phyloP scores from a whole-genome alignment of 2,329 filamentous ascomycete species.

The Curvularia hawaiiensis region DNA sequence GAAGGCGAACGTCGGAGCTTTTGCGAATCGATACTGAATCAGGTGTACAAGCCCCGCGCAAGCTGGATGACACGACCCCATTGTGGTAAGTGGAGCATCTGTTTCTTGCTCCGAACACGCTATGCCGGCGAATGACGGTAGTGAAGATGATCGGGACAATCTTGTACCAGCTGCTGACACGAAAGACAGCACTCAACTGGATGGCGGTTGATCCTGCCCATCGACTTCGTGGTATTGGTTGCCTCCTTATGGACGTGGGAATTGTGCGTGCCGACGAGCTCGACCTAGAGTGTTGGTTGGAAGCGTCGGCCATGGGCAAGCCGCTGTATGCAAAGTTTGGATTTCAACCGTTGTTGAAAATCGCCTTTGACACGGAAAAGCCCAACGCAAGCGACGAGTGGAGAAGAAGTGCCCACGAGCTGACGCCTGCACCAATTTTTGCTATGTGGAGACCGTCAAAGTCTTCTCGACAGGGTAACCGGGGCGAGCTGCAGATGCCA shows the following conservation, averaged over 20 bases:
- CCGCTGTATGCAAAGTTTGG: slow-evolving; percentile 44
- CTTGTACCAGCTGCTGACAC: slow-evolving; percentile 15
- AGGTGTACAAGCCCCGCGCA: slow-evolving; percentile 37
- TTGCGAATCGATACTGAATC: slow-evolving; percentile 41
- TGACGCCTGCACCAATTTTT: slow-evolving; percentile 37
- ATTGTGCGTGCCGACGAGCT: slow-evolving; percentile 41
- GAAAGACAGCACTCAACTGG: slow-evolving; percentile 41
- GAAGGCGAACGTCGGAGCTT: slow-evolving; percentile 41
- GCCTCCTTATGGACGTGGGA: slow-evolving; percentile 44
- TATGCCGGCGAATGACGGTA: slow-evolving; percentile 1
- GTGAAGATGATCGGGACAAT: neutral
- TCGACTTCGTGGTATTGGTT: slow-evolving; percentile 45
- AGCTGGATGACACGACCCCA: slow-evolving; percentile 44
- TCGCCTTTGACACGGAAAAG: slow-evolving; percentile 38
- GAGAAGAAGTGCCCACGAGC: slow-evolving; percentile 41
- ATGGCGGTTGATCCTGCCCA: slow-evolving; percentile 44
- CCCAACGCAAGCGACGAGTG: slow-evolving; percentile 36
- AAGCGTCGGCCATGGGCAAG: slow-evolving; percentile 45
- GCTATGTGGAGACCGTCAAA: slow-evolving; percentile 44
- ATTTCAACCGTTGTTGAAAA: slow-evolving; percentile 35
- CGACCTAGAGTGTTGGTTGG: slow-evolving; percentile 47
- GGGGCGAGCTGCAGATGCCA: slow-evolving; percentile 27
- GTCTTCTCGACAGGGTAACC: slow-evolving; percentile 21
- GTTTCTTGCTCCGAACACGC: slow-evolving; percentile 3
- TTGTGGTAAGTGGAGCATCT: slow-evolving; percentile 36